Conservation (phyloP, 495 filamentous ascomycete species). For the Lepidopterella palustris region DNA sequence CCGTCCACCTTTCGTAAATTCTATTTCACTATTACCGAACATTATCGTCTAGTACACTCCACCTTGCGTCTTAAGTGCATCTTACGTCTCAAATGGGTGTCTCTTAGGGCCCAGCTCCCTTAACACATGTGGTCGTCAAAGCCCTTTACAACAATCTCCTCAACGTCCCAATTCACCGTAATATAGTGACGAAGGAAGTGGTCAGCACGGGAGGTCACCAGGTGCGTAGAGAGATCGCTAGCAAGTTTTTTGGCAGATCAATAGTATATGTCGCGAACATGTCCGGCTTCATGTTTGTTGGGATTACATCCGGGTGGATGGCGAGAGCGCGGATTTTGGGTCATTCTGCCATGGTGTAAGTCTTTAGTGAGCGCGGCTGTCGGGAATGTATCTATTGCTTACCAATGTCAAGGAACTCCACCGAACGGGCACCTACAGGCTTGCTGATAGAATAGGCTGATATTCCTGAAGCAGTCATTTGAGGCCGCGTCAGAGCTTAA, state of each 20-base stretch:
- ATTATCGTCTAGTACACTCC: too few species aligned
- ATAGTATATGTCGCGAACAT: conserved; percentile 1
- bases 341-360: not conserved
- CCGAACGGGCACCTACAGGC: not conserved
- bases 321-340: conserved; percentile 3
- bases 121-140: conserved; percentile 3
- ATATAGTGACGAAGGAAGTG: conserved; percentile 18
- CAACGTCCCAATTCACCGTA: conserved; percentile 22
- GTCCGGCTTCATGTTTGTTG: conserved; percentile 13
- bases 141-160: conserved; percentile 18
- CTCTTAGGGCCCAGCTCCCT: not conserved
- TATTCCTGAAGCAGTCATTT: conserved; percentile 3
- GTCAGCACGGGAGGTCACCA: conserved; percentile 12
- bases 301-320: conserved; percentile 11
- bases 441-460: conserved; percentile 16
- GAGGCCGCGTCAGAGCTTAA: conserved; percentile 12
- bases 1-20: too few species aligned
- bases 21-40: too few species aligned
- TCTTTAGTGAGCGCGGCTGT: not conserved
- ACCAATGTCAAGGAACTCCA: conserved; percentile 8
- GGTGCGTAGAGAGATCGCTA: conserved; percentile 14
- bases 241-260: conserved; percentile 8
- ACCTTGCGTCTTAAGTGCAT: too few species aligned
- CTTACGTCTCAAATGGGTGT: not conserved
- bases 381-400: not conserved